Evolutionary conservation across 2,329 filamentous ascomycete genomes (phyloP), one percentile per base, ranked within the genome.

Genomic region (Ophiostoma perfectum): DNA sequence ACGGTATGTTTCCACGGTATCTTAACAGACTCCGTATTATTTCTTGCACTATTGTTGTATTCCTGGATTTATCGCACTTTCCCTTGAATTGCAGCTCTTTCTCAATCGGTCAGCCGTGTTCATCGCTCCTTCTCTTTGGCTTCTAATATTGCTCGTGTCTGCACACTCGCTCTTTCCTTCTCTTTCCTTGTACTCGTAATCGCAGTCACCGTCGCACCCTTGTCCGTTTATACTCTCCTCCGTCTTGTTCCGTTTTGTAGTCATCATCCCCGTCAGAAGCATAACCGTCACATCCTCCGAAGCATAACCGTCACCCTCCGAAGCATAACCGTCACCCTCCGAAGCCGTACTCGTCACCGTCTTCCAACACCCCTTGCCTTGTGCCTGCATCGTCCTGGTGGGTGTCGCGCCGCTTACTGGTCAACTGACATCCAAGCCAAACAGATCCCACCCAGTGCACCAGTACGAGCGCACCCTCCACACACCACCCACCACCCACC

Each of bases 401-500:
- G 14, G 16, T 52, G n/a, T 52, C 47, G 16, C 9, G 27, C 52
- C 52, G 52, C 8, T 27, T 18, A 60, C 52, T 58, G 55, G 49
- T 36, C 49, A 60, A 60, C 55, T 60, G 55, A 60, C 55, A 60
- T 27, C 27, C 2, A 14, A 60, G 27, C 55, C 38, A 60, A 52
- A 18, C 27, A 27, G 27, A 27, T 27, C 27, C 27, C 27, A 27
- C 27, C 27, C 1, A 27, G 27, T 27, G 27, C 27, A 27, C 27
- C 27, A 27, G 27, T 27, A 27, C 27, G 27, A 27, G 27, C 27
- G 27, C 27, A 27, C 27, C 27, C 27, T 27, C 27, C 27, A 38
- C 27, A 18, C 16, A 9, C 52, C 52, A 58, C 4, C 27, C n/a
- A 9, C 52, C 27, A 38, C 8, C 6, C 9, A 12, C 52, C 14